Evolutionary conservation across 257 asterid genomes (phyloP).

Genomic region (Scutellaria galericulata): DNA sequence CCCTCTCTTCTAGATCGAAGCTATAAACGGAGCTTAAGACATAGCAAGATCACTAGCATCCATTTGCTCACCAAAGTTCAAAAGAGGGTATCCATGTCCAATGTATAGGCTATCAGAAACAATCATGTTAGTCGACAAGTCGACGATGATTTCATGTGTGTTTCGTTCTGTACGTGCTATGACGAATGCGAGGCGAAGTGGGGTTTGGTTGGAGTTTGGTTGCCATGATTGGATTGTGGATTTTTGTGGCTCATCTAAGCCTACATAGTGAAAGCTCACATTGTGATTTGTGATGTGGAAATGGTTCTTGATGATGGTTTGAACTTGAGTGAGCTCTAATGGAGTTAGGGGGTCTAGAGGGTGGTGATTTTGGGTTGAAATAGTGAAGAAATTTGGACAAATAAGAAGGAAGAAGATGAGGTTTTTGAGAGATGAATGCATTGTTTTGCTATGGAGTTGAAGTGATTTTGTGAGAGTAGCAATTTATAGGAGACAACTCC

Average conservation of each 20-base stretch:
- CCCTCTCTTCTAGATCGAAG: slow-evolving; percentile 59
- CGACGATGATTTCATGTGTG: slow-evolving; percentile 57
- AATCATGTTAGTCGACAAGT: slow-evolving; percentile 37
- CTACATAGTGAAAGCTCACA: slow-evolving; percentile 65
- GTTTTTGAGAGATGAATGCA: slow-evolving; percentile 12
- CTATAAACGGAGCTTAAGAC: slow-evolving; percentile 49
- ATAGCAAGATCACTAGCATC: slow-evolving; percentile 49
- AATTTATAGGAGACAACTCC: too few species aligned
- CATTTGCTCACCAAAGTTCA: slow-evolving; percentile 45
- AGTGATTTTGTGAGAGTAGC: too few species aligned
- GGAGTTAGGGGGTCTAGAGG: slow-evolving; percentile 66
- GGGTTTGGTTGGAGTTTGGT: slow-evolving; percentile 11
- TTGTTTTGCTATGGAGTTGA: not conserved
- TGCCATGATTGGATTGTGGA: slow-evolving; percentile 42
- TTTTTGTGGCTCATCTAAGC: slow-evolving; percentile 69
- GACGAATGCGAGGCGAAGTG: slow-evolving; percentile 54
- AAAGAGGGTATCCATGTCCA: slow-evolving; percentile 66
- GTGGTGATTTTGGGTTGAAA: slow-evolving; percentile 39
- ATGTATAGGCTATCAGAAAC: slow-evolving; percentile 42
- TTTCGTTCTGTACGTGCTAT: slow-evolving; percentile 41
- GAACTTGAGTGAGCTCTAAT: slow-evolving; percentile 53
- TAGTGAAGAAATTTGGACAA: not conserved
- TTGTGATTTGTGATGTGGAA: slow-evolving; percentile 28
- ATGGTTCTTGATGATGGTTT: slow-evolving; percentile 40
- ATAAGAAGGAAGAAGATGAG: slow-evolving; percentile 25